Conservation (phyloP, 441 rosid species). For the Gossypium schwendimanii region DNA sequence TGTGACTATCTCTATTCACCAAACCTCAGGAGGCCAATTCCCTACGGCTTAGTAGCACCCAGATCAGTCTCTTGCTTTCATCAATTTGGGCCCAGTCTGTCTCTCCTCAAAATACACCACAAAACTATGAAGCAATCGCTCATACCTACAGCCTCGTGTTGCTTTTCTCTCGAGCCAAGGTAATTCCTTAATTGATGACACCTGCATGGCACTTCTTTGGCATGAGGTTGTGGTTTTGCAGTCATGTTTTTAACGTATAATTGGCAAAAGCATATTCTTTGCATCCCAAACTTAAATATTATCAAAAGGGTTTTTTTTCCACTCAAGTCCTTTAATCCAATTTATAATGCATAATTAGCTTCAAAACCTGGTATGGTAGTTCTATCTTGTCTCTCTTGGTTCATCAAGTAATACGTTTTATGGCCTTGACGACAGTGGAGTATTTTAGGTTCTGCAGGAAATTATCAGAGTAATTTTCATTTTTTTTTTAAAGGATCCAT, state of each 20-base stretch:
- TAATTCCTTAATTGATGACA: conserved; percentile 19
- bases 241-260: background rate
- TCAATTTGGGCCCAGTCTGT: conserved; percentile 74
- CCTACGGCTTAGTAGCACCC: conserved; percentile 64
- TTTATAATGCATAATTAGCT: background rate
- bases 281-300: background rate
- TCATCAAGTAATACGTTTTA: background rate
- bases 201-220: background rate
- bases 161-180: conserved; percentile 70
- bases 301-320: background rate
- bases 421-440: background rate
- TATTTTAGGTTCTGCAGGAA: background rate
- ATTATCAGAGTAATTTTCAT: background rate
- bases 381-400: background rate
- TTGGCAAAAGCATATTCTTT: background rate
- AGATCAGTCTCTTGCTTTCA: conserved; percentile 69
- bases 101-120: conserved; percentile 58
- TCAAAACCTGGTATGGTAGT: background rate
- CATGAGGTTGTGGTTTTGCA: background rate
- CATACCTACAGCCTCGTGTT: conserved; percentile 63
- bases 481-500: no score
- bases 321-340: background rate
- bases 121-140: conserved; percentile 74
- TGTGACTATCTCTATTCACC: conserved; percentile 9
- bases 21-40: conserved; percentile 46